Evolutionary conservation across 2,329 filamentous ascomycete species (phyloP).

Genomic region (Thielaviopsis ethacetica): DNA sequence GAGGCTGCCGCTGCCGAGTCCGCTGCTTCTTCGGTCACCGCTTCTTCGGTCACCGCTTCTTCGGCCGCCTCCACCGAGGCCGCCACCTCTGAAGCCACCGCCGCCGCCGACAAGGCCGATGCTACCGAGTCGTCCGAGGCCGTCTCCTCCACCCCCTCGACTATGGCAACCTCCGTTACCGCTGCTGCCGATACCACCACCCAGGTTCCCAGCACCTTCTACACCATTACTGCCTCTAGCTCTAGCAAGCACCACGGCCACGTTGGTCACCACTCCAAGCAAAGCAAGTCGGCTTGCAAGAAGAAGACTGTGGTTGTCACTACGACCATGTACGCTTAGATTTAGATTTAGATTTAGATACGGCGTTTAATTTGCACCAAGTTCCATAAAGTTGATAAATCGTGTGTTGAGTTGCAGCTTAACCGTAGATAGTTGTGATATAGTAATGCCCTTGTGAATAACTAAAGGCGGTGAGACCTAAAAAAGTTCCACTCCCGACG

Average conservation of each 20-base stretch:
- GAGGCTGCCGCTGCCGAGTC: slow-evolving; percentile 54
- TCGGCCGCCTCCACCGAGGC: too few species aligned
- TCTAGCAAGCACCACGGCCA: neutral
- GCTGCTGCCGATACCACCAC: neutral
- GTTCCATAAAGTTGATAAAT: neutral
- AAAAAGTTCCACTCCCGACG: slow-evolving; percentile 1
- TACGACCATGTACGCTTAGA: neutral
- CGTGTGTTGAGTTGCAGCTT: neutral
- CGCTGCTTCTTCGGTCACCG: neutral
- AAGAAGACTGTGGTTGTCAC: neutral
- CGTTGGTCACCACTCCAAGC: neutral
- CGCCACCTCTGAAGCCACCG: neutral
- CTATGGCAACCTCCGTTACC: neutral
- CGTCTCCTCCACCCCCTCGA: neutral
- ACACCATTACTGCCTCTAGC: neutral
- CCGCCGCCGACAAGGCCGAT: neutral
- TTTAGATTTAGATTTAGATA: neutral
- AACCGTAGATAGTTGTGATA: neutral
- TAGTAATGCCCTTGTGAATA: neutral
- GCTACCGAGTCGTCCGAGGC: neutral
- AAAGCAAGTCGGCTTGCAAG: neutral
- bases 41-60: neutral
- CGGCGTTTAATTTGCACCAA: neutral
- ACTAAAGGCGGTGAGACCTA: slow-evolving; percentile 5
- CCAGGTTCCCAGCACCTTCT: neutral